A percentile compares a stretch with the other conserved stretches of the same genome.
Evolutionary conservation across 768 basidiomycete species (phyloP).

Genomic region (Leccinum truebloodii): DNA sequence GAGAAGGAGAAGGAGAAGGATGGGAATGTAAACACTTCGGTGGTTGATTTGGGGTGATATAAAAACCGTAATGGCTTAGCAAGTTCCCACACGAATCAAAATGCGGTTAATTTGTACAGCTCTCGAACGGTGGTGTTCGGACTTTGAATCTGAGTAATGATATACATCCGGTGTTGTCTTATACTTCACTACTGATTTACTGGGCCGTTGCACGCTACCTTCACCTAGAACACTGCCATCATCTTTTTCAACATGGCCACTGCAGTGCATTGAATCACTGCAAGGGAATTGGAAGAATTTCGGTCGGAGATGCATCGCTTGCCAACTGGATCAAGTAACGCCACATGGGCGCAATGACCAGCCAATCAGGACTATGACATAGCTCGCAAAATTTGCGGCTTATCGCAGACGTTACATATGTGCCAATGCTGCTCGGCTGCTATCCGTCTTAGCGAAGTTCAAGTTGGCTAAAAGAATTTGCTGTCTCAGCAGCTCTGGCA

Average conservation of each 20-base stretch:
- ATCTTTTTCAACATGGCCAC: neutral
- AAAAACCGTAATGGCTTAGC: slow-evolving; percentile 23
- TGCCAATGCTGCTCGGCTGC: neutral
- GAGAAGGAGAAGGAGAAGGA: neutral
- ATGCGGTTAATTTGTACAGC: neutral
- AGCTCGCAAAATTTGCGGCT: neutral
- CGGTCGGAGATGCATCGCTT: neutral
- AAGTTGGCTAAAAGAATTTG: neutral
- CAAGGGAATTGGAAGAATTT: neutral
- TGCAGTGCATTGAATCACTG: neutral
- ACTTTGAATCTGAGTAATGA: neutral
- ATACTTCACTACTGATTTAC: neutral
- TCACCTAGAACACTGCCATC: neutral
- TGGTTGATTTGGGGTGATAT: slow-evolving; percentile 5
- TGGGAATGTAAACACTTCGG: slow-evolving; percentile 6
- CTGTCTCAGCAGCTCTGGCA: no score
- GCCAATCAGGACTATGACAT: neutral
- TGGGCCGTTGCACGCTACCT: neutral
- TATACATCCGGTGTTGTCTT: neutral
- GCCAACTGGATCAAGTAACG: neutral
- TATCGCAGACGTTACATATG: neutral
- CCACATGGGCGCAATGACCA: neutral
- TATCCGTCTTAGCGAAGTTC: neutral
- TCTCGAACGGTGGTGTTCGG: neutral
- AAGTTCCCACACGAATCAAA: slow-evolving; percentile 30